A percentile compares a stretch with the other conserved stretches of the same genome.
phyloP scores from a whole-genome alignment of 495 filamentous ascomycete genomes.

The Rhypophila decipiens region DNA sequence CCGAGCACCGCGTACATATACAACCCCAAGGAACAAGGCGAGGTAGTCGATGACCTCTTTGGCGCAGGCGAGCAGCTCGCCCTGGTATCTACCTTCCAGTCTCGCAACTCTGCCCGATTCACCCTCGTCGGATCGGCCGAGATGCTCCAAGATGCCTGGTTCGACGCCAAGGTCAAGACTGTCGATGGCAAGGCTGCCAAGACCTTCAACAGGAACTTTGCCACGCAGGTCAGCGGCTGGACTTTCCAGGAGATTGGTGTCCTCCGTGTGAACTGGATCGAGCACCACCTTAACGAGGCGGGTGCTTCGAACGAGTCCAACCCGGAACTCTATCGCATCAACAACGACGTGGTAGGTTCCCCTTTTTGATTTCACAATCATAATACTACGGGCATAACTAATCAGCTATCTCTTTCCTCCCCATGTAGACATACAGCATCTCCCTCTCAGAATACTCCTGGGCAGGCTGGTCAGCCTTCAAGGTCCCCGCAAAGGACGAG shows the following conservation, averaged over 20 bases:
- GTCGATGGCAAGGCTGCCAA: slow-evolving; percentile 44
- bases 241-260: slow-evolving; percentile 92
- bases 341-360: slow-evolving; percentile 88
- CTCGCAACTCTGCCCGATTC: slow-evolving; percentile 87
- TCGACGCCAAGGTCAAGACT: slow-evolving; percentile 69
- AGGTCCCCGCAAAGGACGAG: slow-evolving; percentile 57
- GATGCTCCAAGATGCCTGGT: slow-evolving; percentile 84
- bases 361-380: background rate
- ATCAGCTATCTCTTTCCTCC: background rate
- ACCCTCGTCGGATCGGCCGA: slow-evolving; percentile 81
- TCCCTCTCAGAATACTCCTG: slow-evolving; percentile 77
- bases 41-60: slow-evolving; percentile 67
- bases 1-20: slow-evolving; percentile 83
- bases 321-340: slow-evolving; percentile 88
- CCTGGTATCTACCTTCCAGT: slow-evolving; percentile 78
- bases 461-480: slow-evolving; percentile 67
- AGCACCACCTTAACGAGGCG: slow-evolving; percentile 66
- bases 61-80: slow-evolving; percentile 75
- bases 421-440: slow-evolving; percentile 77
- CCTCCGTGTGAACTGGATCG: slow-evolving; percentile 72
- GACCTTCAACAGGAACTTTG: slow-evolving; percentile 80
- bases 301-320: slow-evolving; percentile 53
- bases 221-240: slow-evolving; percentile 76
- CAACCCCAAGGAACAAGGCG: slow-evolving; percentile 82
- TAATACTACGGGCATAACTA: background rate